Evolutionary conservation across 2,329 filamentous ascomycete species (phyloP).

Genomic region (Aplosporella prunicola): DNA sequence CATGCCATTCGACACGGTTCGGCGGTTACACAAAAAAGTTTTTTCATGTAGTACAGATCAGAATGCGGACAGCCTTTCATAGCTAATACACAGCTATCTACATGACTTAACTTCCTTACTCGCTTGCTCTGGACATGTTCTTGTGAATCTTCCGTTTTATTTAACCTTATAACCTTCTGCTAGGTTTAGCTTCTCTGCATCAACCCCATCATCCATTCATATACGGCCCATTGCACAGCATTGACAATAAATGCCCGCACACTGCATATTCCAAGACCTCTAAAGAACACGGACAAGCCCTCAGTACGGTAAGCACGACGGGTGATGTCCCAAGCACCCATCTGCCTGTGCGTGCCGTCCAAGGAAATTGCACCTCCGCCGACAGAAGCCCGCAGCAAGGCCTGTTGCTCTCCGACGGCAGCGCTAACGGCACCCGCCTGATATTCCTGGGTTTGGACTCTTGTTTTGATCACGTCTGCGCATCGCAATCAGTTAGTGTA

Average conservation of each 20-base stretch:
- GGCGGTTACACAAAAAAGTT: slow-evolving; percentile 6
- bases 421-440: not conserved
- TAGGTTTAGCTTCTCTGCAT: slow-evolving; percentile 1
- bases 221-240: slow-evolving; percentile 83
- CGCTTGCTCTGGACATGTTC: not conserved
- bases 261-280: slow-evolving; percentile 74
- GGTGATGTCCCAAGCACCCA: slow-evolving; percentile 54
- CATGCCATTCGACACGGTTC: too few species aligned
- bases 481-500: not conserved
- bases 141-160: not conserved
- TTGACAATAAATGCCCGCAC: slow-evolving; percentile 84
- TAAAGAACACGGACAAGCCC: slow-evolving; percentile 67
- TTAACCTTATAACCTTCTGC: not conserved
- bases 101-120: not conserved
- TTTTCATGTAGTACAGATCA: slow-evolving; percentile 9
- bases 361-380: not conserved
- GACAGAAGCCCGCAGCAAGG: too few species aligned
- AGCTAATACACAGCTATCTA: too few species aligned
- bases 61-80: slow-evolving; percentile 6
- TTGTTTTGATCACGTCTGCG: slow-evolving; percentile 80
- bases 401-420: not conserved
- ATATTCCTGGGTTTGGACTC: slow-evolving; percentile 65
- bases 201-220: slow-evolving; percentile 71
- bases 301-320: slow-evolving; percentile 60
- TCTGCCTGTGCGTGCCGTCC: slow-evolving; percentile 20